These are phyloP conservation scores for Arachis hypogaea DNA, from an alignment of 306 rosid genomes.

Conservation along the genomic window DNA sequence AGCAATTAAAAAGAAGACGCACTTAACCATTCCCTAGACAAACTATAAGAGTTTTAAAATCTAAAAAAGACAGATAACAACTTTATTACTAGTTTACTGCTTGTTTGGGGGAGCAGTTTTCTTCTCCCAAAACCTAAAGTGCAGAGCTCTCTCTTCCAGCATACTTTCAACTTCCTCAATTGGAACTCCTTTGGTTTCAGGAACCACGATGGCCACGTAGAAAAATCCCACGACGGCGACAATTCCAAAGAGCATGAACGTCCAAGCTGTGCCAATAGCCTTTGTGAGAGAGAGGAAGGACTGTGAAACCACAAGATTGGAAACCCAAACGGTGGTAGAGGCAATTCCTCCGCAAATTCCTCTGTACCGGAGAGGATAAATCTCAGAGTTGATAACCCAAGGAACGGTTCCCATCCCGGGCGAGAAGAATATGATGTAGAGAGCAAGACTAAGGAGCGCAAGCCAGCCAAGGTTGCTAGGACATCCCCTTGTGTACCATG, in stretches of 20 bases:
- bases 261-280: constrained; percentile 57
- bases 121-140: constrained; percentile 58
- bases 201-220: constrained; percentile 54
- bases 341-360: constrained; percentile 69
- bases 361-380: constrained; percentile 59
- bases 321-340: constrained; percentile 58
- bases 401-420: constrained; percentile 76
- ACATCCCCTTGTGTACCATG: constrained; percentile 69
- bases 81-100: neutral
- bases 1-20: neutral
- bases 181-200: constrained; percentile 67
- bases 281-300: constrained; percentile 51
- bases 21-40: neutral
- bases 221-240: constrained; percentile 43
- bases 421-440: constrained; percentile 63
- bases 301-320: constrained; percentile 62
- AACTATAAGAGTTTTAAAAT: neutral
- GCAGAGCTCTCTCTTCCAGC: constrained; percentile 51
- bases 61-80: too few relatives aligned
- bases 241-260: constrained; percentile 53
- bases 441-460: constrained; percentile 52
- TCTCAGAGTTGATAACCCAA: constrained; percentile 74
- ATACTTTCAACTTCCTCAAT: constrained; percentile 63
- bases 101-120: neutral
- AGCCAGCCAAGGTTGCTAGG: constrained; percentile 63